Evolutionary conservation across 495 filamentous ascomycete genomes (phyloP).

Genomic region (Patellaria atrata): DNA sequence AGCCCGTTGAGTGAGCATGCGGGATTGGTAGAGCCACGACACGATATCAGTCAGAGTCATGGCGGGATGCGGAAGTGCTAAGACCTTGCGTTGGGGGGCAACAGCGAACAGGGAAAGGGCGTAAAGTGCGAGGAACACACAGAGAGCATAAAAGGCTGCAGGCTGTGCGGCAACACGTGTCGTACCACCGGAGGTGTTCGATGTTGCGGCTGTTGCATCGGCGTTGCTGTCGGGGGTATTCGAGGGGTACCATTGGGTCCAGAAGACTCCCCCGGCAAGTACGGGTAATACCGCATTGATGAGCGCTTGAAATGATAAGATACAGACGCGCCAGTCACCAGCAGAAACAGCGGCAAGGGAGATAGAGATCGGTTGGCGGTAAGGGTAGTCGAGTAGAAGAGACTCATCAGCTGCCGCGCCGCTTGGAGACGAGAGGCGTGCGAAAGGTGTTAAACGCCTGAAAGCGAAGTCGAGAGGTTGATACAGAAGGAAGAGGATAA

Average conservation of each 20-base stretch:
- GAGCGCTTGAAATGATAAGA: conserved; percentile 48
- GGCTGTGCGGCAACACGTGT: conserved; percentile 51
- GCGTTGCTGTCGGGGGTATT: conserved; percentile 44
- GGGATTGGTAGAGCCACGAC: conserved; percentile 55
- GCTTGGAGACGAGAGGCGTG: conserved; percentile 39
- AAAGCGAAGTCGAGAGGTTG: conserved; percentile 63
- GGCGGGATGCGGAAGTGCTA: conserved; percentile 48
- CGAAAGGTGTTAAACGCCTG: conserved; percentile 63
- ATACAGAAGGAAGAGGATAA: conserved; percentile 60
- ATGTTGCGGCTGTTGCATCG: conserved; percentile 47
- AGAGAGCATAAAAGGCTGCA: conserved; percentile 50
- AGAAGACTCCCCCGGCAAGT: conserved; percentile 65
- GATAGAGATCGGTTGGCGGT: conserved; percentile 46
- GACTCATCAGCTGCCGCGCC: conserved; percentile 53
- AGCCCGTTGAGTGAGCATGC: conserved; percentile 50
- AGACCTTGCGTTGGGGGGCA: conserved; percentile 39
- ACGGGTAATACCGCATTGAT: conserved; percentile 55
- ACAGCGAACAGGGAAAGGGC: conserved; percentile 47
- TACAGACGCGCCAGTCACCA: conserved; percentile 57
- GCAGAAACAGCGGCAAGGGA: conserved; percentile 47
- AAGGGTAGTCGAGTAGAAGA: conserved; percentile 60
- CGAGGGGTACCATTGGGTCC: conserved; percentile 51
- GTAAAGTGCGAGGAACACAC: conserved; percentile 52
- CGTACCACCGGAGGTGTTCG: background rate
- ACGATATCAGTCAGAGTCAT: conserved; percentile 61